Base-by-base conservation (phyloP, 75 land plant species). In the Gnetum montanum region DNA sequence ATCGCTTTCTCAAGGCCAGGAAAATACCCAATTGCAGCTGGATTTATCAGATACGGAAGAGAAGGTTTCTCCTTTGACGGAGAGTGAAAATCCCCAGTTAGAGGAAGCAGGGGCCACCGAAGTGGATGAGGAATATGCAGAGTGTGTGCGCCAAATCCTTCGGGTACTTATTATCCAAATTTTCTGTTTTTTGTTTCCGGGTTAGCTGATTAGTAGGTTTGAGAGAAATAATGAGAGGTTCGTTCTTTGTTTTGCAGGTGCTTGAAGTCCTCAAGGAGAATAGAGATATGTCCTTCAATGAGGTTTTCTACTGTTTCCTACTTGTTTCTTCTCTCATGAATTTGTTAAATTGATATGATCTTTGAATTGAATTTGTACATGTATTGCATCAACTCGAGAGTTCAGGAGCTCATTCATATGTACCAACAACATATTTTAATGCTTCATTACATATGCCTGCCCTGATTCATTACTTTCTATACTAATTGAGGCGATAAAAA, bases 211-310 rank as follows among this genome's bases (percentile, higher is more conserved):
- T 45, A 4, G n/a, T 20, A 52, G 4, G 23, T 18, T 34, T 11
- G 22, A 8, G 38, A 38, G 25, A 35, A 23, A 3, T 20, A 12
- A 15, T n/a, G 15, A 23, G 25, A 34, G 8, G 20, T 10, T 30
- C 13, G 41, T 2, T 28, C 5, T 1, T 29, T 18, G 23, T 46
- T 22, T 62, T 63, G 53, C 57, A 88, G 94, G 84, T 89, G 46
- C 40, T 90, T 74, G 86, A 82, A 62, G 74, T 85, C 26, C 77
- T 90, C 2, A 70, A 59, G 78, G 74, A 73, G 49, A 90, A 90
- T 60, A 73, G 96, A 59, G 96, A 90, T 52, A 90, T 90, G 96
- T 54, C 72, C 8, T 85, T 82, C 44, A 65, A 68, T 30, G 96
- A 90, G 80, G 96, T 81, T 15, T 33, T n/a, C n/a, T n/a, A n/a